Base-by-base conservation (phyloP, 257 asterid species). In the Solanum chmielewskii region DNA sequence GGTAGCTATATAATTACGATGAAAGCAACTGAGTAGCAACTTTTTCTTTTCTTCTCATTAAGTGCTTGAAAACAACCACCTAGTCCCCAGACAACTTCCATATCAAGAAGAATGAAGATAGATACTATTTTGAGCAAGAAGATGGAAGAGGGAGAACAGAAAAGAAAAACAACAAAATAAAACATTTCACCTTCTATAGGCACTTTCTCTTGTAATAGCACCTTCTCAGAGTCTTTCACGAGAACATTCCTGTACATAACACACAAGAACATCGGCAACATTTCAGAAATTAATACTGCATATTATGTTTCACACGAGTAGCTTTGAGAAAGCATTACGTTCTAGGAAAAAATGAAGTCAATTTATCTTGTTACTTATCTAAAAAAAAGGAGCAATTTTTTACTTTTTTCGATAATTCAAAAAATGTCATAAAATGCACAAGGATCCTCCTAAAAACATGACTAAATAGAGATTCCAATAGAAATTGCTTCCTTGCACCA, bases 241-340 rank as follows among this genome's bases (percentile, higher is more conserved):
- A 94, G 77, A 89, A 96, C 86, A 89, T 94, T 94, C 99, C 99
- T 97, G 95, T 88, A 91, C 81, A 78, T 87, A 78, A 47, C 73
- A 87, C 88, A 83, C 71, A 75, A 82, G 84, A 86, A 80, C 25
- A 42, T 64, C 64, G 62, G 64, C 49, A 37, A 82, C 29, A 71
- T 62, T 56, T 25, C 84, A 90, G 60, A 82, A 81, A 86, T 86
- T 35, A 86, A 82, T 29, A 29, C 12, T n/a, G 75, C 44, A 68
- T 41, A 41, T 49, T 81, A 87, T 16, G 52, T 42, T 84, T 29
- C 45, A 70, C 52, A 81, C 11, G 25, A 81, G 29, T 75, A 29
- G 23, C 33, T 52, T 49, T 23, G 77, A 84, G 66, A 84, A 66
- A 27, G 25, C 27, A 62, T 37, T 45, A 84, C 4, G 0, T 27